These are phyloP conservation scores for Euphorbia corollata DNA, from an alignment of 441 rosid genomes.

Conservation along the genomic window DNA sequence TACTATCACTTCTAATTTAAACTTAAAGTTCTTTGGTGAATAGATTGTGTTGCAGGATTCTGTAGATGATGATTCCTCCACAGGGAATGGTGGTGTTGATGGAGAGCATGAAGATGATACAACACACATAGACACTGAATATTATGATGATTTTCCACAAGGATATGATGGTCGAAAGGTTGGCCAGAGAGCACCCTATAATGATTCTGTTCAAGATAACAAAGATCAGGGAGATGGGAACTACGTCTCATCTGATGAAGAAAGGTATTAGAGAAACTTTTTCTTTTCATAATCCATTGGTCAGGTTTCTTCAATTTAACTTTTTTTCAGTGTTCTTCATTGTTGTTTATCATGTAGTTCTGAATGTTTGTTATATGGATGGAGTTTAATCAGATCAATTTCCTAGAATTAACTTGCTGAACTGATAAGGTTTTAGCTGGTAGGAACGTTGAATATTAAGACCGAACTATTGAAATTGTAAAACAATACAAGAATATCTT, in stretches of 20 bases:
- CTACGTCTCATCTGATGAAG: conserved; percentile 32
- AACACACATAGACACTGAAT: conserved; percentile 27
- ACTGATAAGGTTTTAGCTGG: neutral
- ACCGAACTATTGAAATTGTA: neutral
- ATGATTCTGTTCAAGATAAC: conserved; percentile 34
- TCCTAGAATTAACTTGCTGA: neutral
- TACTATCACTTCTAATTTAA: conserved; percentile 10
- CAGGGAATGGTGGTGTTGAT: conserved; percentile 34
- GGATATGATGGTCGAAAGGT: conserved; percentile 36
- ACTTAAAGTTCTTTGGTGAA: conserved; percentile 31
- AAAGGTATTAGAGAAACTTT: conserved; percentile 26
- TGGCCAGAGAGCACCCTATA: conserved; percentile 27
- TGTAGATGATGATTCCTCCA: conserved; percentile 46
- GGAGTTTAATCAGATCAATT: neutral
- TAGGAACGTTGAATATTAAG: neutral
- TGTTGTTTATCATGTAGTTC: neutral
- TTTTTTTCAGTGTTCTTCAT: neutral
- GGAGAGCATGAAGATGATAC: conserved; percentile 33
- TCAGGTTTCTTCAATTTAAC: neutral
- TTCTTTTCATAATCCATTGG: neutral
- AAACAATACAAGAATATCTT: neutral
- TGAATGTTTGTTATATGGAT: neutral
- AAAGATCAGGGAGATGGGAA: conserved; percentile 44
- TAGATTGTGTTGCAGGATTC: conserved; percentile 81
- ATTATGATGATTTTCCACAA: conserved; percentile 31